A percentile compares a stretch with the other conserved stretches of the same genome.
Evolutionary conservation across 2,329 filamentous ascomycete genomes (phyloP).

Genomic region (Corynespora cassiicola): DNA sequence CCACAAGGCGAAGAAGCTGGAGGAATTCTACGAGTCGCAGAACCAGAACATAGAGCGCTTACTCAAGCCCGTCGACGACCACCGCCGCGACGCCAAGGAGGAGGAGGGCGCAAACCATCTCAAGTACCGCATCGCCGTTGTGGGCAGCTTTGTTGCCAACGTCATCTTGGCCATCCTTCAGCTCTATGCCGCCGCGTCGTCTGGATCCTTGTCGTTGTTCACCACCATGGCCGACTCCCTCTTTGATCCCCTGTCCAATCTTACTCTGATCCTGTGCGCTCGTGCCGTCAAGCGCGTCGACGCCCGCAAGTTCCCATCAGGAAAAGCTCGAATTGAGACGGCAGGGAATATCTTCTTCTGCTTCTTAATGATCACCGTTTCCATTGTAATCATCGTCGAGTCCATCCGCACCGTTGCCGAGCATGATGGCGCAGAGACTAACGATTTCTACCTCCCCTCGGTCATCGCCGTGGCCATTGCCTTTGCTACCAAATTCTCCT

Average conservation of each 20-base stretch:
- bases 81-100: constrained; percentile 80
- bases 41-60: constrained; percentile 93
- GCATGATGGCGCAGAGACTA: constrained; percentile 53
- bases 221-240: constrained; percentile 96
- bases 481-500: constrained; percentile 79
- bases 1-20: constrained; percentile 64
- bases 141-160: constrained; percentile 78
- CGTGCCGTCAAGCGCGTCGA: constrained; percentile 90
- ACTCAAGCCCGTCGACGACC: constrained; percentile 91
- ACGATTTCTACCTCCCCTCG: constrained; percentile 78
- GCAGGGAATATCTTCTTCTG: constrained; percentile 96
- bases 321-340: constrained; percentile 93
- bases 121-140: constrained; percentile 72
- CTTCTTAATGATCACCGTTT: constrained; percentile 93
- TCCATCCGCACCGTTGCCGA: constrained; percentile 73
- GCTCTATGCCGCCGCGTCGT: constrained; percentile 85
- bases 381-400: constrained; percentile 89
- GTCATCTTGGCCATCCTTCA: constrained; percentile 80
- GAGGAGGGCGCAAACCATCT: constrained; percentile 82
- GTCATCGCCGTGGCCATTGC: constrained; percentile 85
- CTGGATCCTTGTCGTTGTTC: constrained; percentile 91
- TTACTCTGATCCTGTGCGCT: constrained; percentile 85
- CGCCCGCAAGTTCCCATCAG: constrained; percentile 83
- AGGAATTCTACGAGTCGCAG: constrained; percentile 86
- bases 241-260: constrained; percentile 89